Conservation (phyloP, 2,329 filamentous ascomycete genomes). For the Nemania diffusa region DNA sequence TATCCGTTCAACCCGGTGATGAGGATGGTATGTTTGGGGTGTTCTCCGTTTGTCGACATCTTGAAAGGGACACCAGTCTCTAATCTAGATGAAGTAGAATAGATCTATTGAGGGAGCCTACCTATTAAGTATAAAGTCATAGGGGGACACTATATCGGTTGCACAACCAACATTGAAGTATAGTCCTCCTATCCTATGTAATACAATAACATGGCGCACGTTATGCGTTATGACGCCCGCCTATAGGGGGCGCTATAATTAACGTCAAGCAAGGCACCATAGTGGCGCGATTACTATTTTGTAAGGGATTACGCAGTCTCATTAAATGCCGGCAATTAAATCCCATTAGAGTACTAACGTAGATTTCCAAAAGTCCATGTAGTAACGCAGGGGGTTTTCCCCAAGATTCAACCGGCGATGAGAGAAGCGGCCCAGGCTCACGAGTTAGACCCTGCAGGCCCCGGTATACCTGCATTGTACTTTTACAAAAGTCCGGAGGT, state of each 20-base stretch:
- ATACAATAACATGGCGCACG: neutral
- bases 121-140: slow-evolving; percentile 14
- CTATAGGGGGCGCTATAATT: neutral
- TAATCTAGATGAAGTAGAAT: neutral
- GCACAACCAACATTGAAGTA: neutral
- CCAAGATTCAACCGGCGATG: slow-evolving; percentile 16
- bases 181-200: neutral
- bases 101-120: slow-evolving; percentile 12
- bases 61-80: neutral
- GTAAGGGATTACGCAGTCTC: neutral
- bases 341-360: neutral
- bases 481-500: slow-evolving; percentile 39
- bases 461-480: slow-evolving; percentile 35
- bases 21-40: slow-evolving; percentile 37
- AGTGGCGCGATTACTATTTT: slow-evolving; percentile 3
- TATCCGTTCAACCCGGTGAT: slow-evolving; percentile 49
- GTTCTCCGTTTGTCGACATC: slow-evolving; percentile 16
- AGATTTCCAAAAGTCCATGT: slow-evolving; percentile 6
- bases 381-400: neutral
- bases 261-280: neutral
- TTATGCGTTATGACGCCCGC: neutral
- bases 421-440: slow-evolving; percentile 18
- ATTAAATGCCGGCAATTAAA: neutral
- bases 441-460: slow-evolving; percentile 21
- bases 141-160: slow-evolving; percentile 22